Evolutionary conservation across 106 monocot species (phyloP).

Genomic region (Platanthera guangdongensis): DNA sequence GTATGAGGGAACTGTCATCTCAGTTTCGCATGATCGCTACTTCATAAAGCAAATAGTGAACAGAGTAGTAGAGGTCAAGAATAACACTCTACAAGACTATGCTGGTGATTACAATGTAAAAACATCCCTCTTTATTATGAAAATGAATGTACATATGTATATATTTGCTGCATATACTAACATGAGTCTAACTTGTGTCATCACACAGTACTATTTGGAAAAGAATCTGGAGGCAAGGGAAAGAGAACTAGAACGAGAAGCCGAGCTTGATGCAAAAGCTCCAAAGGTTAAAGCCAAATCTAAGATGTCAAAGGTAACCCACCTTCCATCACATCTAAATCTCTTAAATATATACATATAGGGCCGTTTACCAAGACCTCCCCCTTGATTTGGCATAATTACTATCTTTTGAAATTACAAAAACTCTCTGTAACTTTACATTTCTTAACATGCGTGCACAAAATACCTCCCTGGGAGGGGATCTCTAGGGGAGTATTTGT

Average conservation of each 20-base stretch:
- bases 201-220: slow-evolving; percentile 84
- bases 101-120: slow-evolving; percentile 97
- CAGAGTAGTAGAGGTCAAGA: slow-evolving; percentile 86
- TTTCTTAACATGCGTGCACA: too few relatives aligned
- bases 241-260: slow-evolving; percentile 72
- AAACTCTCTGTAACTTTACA: too few relatives aligned
- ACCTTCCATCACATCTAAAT: not conserved
- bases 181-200: not conserved
- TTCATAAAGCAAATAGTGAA: slow-evolving; percentile 93
- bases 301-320: slow-evolving; percentile 93
- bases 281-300: slow-evolving; percentile 96
- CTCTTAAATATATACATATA: not conserved
- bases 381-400: too few relatives aligned
- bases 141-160: not conserved
- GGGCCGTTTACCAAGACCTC: too few relatives aligned
- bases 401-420: too few relatives aligned
- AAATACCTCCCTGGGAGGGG: too few relatives aligned
- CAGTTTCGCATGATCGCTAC: slow-evolving; percentile 98
- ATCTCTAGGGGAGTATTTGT: too few relatives aligned
- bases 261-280: slow-evolving; percentile 83
- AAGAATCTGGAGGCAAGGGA: slow-evolving; percentile 93
- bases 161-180: not conserved
- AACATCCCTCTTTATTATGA: not conserved
- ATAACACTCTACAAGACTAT: slow-evolving; percentile 74
- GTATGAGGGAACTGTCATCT: slow-evolving; percentile 78